Evolutionary conservation across 2,329 filamentous ascomycete genomes (phyloP).

Genomic region (Diaporthe vaccinii): DNA sequence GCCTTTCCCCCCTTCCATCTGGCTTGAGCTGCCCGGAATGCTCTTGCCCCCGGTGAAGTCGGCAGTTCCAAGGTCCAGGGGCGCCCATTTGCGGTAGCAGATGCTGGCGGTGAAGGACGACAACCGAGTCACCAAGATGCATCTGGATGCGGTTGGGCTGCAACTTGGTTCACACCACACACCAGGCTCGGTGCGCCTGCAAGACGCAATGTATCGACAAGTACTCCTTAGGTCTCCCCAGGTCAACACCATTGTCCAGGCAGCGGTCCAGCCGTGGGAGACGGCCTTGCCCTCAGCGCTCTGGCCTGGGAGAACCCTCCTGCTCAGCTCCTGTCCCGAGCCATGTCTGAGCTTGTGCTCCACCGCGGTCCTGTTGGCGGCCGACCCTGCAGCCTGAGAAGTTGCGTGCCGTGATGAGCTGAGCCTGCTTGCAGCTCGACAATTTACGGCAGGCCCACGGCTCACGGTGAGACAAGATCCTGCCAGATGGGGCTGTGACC

Average conservation of each 20-base stretch:
- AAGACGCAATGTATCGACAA: not conserved
- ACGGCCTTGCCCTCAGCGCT: not conserved
- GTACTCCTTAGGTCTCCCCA: not conserved
- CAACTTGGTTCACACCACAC: constrained; percentile 10
- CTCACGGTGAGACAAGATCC: not conserved
- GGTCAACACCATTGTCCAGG: not conserved
- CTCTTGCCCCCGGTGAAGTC: not conserved
- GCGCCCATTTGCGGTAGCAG: not conserved
- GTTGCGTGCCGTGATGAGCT: constrained; percentile 16
- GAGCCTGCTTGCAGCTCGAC: not conserved
- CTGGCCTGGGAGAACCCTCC: not conserved
- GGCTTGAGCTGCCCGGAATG: not conserved
- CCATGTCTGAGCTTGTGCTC: not conserved
- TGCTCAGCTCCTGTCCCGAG: not conserved
- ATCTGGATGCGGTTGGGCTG: not conserved
- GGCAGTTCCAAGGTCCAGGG: not conserved
- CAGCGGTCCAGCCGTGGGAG: not conserved
- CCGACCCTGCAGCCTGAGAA: constrained; percentile 6
- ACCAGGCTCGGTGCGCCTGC: not conserved
- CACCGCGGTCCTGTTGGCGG: constrained; percentile 12
- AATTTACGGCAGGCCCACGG: not conserved
- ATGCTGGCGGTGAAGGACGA: not conserved
- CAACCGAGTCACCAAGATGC: not conserved
- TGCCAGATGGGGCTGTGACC: not conserved
- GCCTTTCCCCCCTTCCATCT: not conserved